Conservation (phyloP, 2,329 filamentous ascomycete species). For the Colletotrichum incanum region DNA sequence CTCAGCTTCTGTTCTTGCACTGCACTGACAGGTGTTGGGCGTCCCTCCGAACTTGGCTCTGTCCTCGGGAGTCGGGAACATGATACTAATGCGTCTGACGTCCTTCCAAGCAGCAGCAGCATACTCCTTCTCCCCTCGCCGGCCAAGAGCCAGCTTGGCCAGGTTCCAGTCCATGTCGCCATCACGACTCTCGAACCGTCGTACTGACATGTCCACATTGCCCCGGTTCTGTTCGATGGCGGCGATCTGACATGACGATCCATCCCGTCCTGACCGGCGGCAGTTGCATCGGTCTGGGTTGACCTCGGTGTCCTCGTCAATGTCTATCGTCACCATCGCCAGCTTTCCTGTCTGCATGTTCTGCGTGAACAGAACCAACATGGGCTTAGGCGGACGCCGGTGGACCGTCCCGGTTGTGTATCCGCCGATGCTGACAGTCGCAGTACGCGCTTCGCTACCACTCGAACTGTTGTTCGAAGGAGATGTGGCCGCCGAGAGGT, state of each 20-base stretch:
- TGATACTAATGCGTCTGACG: conserved; percentile 52
- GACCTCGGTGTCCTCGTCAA: conserved; percentile 52
- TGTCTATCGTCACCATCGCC: conserved; percentile 51
- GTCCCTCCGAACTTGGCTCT: conserved; percentile 50
- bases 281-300: conserved; percentile 56
- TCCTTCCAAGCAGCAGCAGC: conserved; percentile 45
- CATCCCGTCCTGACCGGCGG: conserved; percentile 48
- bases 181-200: conserved; percentile 47
- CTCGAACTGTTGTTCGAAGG: conserved; percentile 42
- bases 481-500: conserved; percentile 27
- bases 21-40: conserved; percentile 49
- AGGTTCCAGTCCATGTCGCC: conserved; percentile 50
- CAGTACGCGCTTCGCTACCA: conserved; percentile 40
- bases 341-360: conserved; percentile 44
- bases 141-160: conserved; percentile 48
- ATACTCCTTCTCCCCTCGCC: conserved; percentile 34
- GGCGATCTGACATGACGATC: conserved; percentile 38
- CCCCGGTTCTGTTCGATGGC: conserved; percentile 50
- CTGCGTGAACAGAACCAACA: conserved; percentile 54
- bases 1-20: conserved; percentile 45
- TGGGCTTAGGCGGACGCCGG: conserved; percentile 51
- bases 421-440: conserved; percentile 44
- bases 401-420: conserved; percentile 51
- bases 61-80: conserved; percentile 46
- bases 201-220: conserved; percentile 46